Percentiles rank a stretch among this genome's conserved stretches.
Conservation (phyloP, 1,284 basidiomycete species). For the Ceratobasidium sp. region DNA sequence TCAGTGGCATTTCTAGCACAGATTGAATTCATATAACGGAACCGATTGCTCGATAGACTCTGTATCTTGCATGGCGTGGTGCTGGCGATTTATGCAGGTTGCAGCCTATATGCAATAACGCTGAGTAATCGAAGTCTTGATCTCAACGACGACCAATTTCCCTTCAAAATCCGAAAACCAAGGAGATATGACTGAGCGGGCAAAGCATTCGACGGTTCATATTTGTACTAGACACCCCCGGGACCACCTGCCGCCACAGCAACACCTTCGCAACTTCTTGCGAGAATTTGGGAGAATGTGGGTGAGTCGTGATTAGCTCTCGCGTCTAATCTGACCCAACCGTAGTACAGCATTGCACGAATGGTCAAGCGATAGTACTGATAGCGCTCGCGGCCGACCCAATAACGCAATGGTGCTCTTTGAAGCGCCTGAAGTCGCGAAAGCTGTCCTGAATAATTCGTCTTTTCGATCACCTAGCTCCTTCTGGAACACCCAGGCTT, state of each 20-base stretch:
- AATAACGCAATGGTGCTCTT: constrained; percentile 38
- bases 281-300: constrained; percentile 36
- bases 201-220: constrained; percentile 32
- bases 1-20: too few species aligned
- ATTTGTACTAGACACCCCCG: background rate
- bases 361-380: constrained; percentile 9
- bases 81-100: too few species aligned
- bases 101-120: too few species aligned
- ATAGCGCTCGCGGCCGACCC: background rate
- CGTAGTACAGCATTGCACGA: constrained; percentile 32
- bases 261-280: constrained; percentile 19
- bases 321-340: background rate
- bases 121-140: too few species aligned
- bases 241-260: constrained; percentile 31
- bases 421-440: constrained; percentile 7
- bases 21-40: too few species aligned
- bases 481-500: constrained; percentile 33
- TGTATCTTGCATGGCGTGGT: too few species aligned
- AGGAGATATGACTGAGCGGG: background rate
- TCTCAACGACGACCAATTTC: too few species aligned
- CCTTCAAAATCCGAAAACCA: too few species aligned
- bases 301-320: constrained; percentile 3
- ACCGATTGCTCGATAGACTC: too few species aligned
- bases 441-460: background rate
- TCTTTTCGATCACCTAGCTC: background rate